Evolutionary conservation across 345 rosid species (phyloP).

Genomic region (Rhodamnia argentea): DNA sequence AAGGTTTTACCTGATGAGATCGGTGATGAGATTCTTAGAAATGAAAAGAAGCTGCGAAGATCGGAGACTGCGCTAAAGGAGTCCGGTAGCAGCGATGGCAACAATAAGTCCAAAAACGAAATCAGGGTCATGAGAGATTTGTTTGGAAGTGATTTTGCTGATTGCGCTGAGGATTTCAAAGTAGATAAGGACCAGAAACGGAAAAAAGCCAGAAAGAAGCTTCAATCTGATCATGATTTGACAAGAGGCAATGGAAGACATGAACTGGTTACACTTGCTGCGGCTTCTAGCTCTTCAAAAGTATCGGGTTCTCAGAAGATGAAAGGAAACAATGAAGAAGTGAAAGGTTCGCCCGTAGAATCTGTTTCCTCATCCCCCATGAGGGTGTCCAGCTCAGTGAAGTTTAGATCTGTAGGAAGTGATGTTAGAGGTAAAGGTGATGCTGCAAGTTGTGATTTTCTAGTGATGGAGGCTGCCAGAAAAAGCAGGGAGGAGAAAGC

Average conservation of each 20-base stretch:
- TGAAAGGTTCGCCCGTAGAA: conserved; percentile 40
- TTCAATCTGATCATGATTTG: conserved; percentile 11
- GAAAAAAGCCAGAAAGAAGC: conserved; percentile 7
- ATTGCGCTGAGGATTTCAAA: conserved; percentile 20
- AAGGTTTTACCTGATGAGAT: conserved; percentile 22
- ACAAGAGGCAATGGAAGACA: conserved; percentile 22
- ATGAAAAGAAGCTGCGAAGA: conserved; percentile 20
- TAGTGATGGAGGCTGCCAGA: conserved; percentile 8
- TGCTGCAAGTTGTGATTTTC: conserved; percentile 9
- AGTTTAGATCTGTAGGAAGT: conserved; percentile 14
- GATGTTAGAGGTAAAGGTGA: conserved; percentile 14
- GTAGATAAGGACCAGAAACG: conserved; percentile 6
- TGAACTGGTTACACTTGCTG: conserved; percentile 28
- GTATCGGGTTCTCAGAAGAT: conserved; percentile 28
- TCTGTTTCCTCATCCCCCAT: conserved; percentile 44
- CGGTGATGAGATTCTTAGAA: conserved; percentile 16
- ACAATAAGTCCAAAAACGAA: conserved; percentile 9
- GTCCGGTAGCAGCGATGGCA: conserved; percentile 5
- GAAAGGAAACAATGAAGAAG: conserved; percentile 18
- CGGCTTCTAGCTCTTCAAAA: conserved; percentile 59
- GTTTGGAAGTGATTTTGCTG: conserved; percentile 13
- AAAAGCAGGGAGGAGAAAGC: conserved; percentile 21
- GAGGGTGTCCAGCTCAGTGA: conserved; percentile 15
- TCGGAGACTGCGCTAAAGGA: conserved; percentile 12
- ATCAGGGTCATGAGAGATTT: not conserved